These are phyloP conservation scores for Hymenotorrendiella dingleyae DNA, from an alignment of 2,329 filamentous ascomycete genomes.

Conservation along the genomic window DNA sequence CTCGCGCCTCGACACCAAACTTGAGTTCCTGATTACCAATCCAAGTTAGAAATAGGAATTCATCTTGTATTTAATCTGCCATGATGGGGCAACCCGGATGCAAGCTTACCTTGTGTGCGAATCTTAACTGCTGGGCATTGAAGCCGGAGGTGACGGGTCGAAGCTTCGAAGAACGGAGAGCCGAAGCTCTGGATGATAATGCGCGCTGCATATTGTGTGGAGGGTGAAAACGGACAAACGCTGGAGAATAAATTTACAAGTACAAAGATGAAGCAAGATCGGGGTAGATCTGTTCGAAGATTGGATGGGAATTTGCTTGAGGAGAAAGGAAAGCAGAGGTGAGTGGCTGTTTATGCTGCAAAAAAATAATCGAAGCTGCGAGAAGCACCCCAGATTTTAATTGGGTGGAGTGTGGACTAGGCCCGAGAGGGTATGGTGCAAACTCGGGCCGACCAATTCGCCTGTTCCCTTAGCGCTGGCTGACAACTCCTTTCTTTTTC, in stretches of 20 bases:
- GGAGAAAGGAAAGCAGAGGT: conserved; percentile 5
- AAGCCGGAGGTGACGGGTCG: conserved; percentile 52
- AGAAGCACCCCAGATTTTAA: too few relatives aligned
- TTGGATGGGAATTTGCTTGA: conserved; percentile 4
- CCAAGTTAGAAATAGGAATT: too few relatives aligned
- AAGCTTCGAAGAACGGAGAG: conserved; percentile 61
- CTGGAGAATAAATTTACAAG: conserved; percentile 19
- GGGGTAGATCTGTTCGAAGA: conserved; percentile 6
- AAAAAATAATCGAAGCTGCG: too few relatives aligned
- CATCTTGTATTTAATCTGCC: too few relatives aligned
- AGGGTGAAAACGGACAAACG: conserved; percentile 17
- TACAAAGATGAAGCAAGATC: conserved; percentile 16
- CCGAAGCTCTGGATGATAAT: conserved; percentile 77
- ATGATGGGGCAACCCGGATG: too few relatives aligned
- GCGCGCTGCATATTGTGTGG: conserved; percentile 92
- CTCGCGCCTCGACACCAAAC: conserved; percentile 93
- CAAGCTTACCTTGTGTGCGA: conserved; percentile 83
- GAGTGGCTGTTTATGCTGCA: neutral
- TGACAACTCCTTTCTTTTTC: too few relatives aligned
- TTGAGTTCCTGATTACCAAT: conserved; percentile 98
- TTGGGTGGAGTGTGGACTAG: too few relatives aligned
- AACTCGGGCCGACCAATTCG: too few relatives aligned
- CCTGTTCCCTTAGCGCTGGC: too few relatives aligned
- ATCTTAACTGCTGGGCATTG: conserved; percentile 82
- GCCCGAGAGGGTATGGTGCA: too few relatives aligned